phyloP scores from a whole-genome alignment of 495 filamentous ascomycete species.

The Aspergillus funiculosus region DNA sequence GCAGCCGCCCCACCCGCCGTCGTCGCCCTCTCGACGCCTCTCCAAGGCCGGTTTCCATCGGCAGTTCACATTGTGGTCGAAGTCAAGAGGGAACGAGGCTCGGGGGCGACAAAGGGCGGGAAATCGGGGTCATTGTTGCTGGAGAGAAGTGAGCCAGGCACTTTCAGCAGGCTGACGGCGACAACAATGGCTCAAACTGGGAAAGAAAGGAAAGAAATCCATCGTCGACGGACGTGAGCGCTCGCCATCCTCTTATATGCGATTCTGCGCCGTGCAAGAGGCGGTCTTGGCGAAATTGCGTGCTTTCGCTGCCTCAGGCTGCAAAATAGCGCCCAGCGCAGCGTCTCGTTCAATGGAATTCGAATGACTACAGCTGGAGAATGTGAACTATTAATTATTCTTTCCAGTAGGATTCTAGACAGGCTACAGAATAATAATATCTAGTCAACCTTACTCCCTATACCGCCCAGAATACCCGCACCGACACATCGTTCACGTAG shows the following conservation, averaged over 20 bases:
- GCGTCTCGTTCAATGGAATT: no score
- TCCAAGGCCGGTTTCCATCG: constrained; percentile 21
- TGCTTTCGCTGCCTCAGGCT: constrained; percentile 24
- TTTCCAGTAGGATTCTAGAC: neutral
- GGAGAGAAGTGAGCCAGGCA: neutral
- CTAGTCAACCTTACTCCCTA: constrained; percentile 23
- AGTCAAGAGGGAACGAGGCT: neutral
- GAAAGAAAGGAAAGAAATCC: constrained; percentile 9
- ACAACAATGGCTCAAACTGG: neutral
- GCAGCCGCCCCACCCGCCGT: constrained; percentile 15
- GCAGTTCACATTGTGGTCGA: constrained; percentile 8
- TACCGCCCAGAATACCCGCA: constrained; percentile 60
- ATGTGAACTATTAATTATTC: no score
- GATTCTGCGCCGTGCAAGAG: constrained; percentile 15
- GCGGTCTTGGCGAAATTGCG: constrained; percentile 40
- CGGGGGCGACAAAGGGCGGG: neutral
- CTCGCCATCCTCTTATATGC: constrained; percentile 28
- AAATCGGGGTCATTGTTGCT: neutral
- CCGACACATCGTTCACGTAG: constrained; percentile 46
- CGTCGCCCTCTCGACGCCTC: constrained; percentile 1
- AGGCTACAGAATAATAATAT: neutral
- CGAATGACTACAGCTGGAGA: no score
- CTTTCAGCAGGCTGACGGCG: neutral
- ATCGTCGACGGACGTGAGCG: constrained; percentile 12
- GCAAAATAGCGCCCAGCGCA: no score